Conservation (phyloP, 306 rosid species). For the Corylus avellana region DNA sequence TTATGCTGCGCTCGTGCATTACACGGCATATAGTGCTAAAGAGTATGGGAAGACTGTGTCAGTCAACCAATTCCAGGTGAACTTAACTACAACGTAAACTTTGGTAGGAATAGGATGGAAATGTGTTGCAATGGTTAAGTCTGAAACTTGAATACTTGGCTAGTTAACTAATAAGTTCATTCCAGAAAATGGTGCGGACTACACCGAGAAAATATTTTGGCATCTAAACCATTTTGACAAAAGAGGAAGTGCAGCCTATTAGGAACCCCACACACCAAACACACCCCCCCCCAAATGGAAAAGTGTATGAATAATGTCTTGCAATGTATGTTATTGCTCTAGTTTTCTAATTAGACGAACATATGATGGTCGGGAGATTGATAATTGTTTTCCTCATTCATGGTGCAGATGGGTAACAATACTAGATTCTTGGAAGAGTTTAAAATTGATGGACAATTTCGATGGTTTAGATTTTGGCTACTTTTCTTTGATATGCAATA, state of each 20-base stretch:
- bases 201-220: no score
- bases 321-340: background rate
- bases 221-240: background rate
- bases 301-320: background rate
- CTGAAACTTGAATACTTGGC: background rate
- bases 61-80: slow-evolving; percentile 93
- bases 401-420: background rate
- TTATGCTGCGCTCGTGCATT: slow-evolving; percentile 84
- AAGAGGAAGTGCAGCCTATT: no score
- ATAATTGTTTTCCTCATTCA: background rate
- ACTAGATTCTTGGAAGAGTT: background rate
- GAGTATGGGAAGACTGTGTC: slow-evolving; percentile 79
- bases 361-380: background rate
- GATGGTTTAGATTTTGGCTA: background rate
- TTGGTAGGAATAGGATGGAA: background rate
- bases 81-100: background rate
- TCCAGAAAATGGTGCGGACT: background rate
- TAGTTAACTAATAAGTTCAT: background rate
- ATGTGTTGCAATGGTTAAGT: background rate
- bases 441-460: slow-evolving; percentile 12
- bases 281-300: no score
- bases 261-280: no score
- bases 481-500: slow-evolving; percentile 7
- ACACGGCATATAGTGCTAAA: slow-evolving; percentile 72
- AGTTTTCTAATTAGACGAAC: background rate